These are phyloP conservation scores for Clonostachys sp. DNA, from an alignment of 2,329 filamentous ascomycete genomes.

Conservation along the genomic window DNA sequence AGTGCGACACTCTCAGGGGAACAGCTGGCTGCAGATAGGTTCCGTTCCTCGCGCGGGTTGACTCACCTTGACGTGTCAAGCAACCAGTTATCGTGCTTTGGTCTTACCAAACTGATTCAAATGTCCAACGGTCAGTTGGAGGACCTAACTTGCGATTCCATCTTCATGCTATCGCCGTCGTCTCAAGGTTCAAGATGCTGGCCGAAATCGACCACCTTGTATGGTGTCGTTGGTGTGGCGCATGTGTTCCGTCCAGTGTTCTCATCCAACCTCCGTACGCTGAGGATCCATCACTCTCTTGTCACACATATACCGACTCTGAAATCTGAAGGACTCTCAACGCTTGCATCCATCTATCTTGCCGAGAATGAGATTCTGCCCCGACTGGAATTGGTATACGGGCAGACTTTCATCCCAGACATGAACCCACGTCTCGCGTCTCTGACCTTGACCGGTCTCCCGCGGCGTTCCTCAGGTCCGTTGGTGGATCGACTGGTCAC, in stretches of 20 bases:
- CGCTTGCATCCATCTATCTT: slow-evolving; percentile 27
- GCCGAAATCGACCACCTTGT: slow-evolving; percentile 23
- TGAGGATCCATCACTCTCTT: slow-evolving; percentile 56
- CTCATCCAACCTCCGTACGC: slow-evolving; percentile 44
- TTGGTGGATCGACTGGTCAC: slow-evolving; percentile 38
- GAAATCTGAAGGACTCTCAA: slow-evolving; percentile 25
- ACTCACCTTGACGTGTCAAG: slow-evolving; percentile 51
- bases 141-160: slow-evolving; percentile 44
- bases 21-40: slow-evolving; percentile 8
- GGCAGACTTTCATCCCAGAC: slow-evolving; percentile 44
- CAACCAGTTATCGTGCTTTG: slow-evolving; percentile 39
- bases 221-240: slow-evolving; percentile 37
- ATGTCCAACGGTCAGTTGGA: slow-evolving; percentile 41
- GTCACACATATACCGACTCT: slow-evolving; percentile 50
- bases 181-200: slow-evolving; percentile 9
- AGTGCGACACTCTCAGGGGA: slow-evolving; percentile 12
- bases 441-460: slow-evolving; percentile 49
- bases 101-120: slow-evolving; percentile 36
- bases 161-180: slow-evolving; percentile 18
- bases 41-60: slow-evolving; percentile 21
- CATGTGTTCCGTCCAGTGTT: slow-evolving; percentile 47
- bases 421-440: slow-evolving; percentile 50
- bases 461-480: slow-evolving; percentile 45
- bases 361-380: slow-evolving; percentile 39
- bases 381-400: slow-evolving; percentile 39